phyloP scores from a whole-genome alignment of 345 rosid genomes.

The Iberis pinnata region DNA sequence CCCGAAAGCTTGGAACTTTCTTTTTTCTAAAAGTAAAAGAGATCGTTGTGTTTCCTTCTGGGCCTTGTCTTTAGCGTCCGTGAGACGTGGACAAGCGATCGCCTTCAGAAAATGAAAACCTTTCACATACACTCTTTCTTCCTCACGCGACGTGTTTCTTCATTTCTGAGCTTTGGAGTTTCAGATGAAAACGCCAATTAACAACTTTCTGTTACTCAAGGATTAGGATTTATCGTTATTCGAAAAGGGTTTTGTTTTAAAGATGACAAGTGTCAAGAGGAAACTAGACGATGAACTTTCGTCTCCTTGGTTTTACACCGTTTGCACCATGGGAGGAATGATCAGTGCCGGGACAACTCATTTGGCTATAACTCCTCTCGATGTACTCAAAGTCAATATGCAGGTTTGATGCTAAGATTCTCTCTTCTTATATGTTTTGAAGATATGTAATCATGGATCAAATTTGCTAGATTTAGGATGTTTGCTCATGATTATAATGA shows the following conservation, averaged over 20 bases:
- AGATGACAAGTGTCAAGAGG: conserved; percentile 26
- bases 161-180: conserved; percentile 11
- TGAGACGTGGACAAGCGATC: conserved; percentile 32
- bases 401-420: conserved; percentile 37
- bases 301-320: conserved; percentile 34
- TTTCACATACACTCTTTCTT: conserved; percentile 16
- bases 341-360: conserved; percentile 63
- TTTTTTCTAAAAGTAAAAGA: background rate
- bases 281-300: conserved; percentile 22
- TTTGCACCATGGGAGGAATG: conserved; percentile 57
- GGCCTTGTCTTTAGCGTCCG: conserved; percentile 23
- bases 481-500: background rate
- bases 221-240: conserved; percentile 15
- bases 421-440: too few relatives aligned
- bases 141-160: conserved; percentile 12
- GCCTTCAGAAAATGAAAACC: conserved; percentile 20
- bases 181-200: too few relatives aligned
- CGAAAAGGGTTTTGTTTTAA: background rate
- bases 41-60: conserved; percentile 19
- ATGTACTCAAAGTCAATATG: conserved; percentile 66
- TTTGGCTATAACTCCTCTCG: conserved; percentile 56
- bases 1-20: conserved; percentile 28
- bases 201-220: background rate
- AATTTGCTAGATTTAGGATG: background rate
- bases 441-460: conserved; percentile 1